Percentiles rank a stretch among this genome's conserved stretches.
Evolutionary conservation across 805 yeast species (phyloP).

Genomic region (Komagataella phaffii): DNA sequence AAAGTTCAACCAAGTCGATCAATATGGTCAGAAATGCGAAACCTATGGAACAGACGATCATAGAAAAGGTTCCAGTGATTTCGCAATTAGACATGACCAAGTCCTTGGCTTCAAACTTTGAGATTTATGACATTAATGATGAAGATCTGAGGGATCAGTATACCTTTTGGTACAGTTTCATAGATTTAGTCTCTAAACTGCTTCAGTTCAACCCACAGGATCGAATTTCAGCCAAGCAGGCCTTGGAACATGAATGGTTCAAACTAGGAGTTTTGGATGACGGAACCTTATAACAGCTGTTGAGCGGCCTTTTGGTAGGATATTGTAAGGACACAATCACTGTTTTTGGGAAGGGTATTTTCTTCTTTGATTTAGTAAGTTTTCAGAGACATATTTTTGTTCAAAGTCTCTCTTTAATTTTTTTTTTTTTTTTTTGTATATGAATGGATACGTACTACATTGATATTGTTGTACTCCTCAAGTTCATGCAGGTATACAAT

Average conservation of each 20-base stretch:
- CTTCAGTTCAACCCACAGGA: constrained; percentile 36
- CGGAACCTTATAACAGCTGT: constrained; percentile 17
- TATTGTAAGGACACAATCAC: neutral
- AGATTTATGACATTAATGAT: constrained; percentile 9
- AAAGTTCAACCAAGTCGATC: constrained; percentile 22
- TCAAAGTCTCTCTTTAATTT: neutral
- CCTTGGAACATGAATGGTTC: constrained; percentile 65
- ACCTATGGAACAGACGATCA: constrained; percentile 8
- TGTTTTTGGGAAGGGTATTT: neutral
- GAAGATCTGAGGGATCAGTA: constrained; percentile 41
- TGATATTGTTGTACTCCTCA: neutral
- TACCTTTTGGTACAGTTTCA: constrained; percentile 73
- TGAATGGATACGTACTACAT: neutral
- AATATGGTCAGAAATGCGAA: constrained; percentile 20
- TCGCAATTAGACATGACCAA: constrained; percentile 11
- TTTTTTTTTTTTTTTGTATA: neutral
- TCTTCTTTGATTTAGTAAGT: neutral
- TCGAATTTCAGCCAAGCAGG: constrained; percentile 39
- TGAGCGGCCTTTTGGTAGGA: no score
- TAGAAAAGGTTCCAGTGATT: constrained; percentile 18
- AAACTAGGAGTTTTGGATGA: constrained; percentile 45
- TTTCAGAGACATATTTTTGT: neutral
- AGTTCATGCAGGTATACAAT: neutral
- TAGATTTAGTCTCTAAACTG: constrained; percentile 34
- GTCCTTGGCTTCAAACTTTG: constrained; percentile 11